Evolutionary conservation across 306 rosid species (phyloP).

Genomic region (Fragaria vesca): DNA sequence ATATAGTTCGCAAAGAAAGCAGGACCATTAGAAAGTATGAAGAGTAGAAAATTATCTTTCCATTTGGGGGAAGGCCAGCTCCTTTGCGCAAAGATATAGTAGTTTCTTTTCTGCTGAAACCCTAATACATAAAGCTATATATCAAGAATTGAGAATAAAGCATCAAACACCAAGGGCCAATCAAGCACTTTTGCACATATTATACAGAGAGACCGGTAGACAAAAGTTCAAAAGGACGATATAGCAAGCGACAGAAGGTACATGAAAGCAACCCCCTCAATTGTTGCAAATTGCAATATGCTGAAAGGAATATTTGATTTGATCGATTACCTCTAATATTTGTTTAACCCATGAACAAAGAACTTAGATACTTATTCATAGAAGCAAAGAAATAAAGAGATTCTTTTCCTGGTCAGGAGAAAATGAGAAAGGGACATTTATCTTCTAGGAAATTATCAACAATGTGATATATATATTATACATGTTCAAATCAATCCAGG

Average conservation of each 20-base stretch:
- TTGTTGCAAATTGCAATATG: neutral
- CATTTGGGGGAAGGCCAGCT: neutral
- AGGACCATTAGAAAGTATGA: neutral
- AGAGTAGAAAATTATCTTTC: neutral
- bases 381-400: neutral
- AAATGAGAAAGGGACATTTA: neutral
- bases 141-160: neutral
- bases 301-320: neutral
- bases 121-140: neutral
- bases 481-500: neutral
- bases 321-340: neutral
- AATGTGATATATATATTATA: neutral
- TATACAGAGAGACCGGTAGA: neutral
- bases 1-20: neutral
- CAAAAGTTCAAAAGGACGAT: neutral
- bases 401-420: neutral
- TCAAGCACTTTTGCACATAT: slow-evolving; percentile 11
- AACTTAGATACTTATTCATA: neutral
- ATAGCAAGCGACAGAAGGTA: neutral
- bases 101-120: neutral
- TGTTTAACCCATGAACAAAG: neutral
- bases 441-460: neutral
- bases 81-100: neutral
- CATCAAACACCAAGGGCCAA: neutral
- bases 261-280: neutral